Percentiles rank a stretch among this genome's conserved stretches.
Conservation (phyloP, 352 stramenopile species). For the Phytophthora vignae region DNA sequence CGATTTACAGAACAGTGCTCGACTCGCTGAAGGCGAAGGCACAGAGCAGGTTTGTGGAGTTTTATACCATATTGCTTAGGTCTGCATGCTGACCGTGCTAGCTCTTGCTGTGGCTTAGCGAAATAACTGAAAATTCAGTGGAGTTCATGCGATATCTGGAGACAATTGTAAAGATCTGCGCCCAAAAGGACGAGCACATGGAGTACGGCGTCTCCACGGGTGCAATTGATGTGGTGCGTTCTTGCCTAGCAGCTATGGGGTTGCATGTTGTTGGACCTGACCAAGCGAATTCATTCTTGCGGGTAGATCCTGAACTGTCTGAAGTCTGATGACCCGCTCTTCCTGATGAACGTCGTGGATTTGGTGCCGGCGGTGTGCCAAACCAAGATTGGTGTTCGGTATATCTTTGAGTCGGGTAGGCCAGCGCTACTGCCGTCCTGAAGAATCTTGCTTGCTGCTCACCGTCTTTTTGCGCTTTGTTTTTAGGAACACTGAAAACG, state of each 20-base stretch:
- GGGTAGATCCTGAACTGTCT: constrained; percentile 74
- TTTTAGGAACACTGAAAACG: constrained; percentile 68
- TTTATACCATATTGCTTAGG: neutral
- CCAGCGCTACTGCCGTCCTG: neutral
- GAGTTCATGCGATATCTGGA: constrained; percentile 86
- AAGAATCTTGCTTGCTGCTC: constrained; percentile 1
- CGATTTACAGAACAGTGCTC: constrained; percentile 59
- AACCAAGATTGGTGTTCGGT: constrained; percentile 65
- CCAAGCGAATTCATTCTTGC: constrained; percentile 13
- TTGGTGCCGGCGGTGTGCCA: constrained; percentile 76
- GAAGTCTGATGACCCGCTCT: constrained; percentile 79
- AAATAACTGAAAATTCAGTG: constrained; percentile 59
- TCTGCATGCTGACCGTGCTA: neutral
- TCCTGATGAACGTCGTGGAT: constrained; percentile 88
- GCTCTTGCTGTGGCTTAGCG: constrained; percentile 33
- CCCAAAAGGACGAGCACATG: constrained; percentile 66
- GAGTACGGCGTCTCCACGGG: constrained; percentile 58
- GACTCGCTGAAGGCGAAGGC: constrained; percentile 56
- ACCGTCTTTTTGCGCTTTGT: neutral
- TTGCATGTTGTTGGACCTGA: constrained; percentile 1
- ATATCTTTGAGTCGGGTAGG: constrained; percentile 86
- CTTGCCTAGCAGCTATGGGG: neutral
- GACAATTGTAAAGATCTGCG: constrained; percentile 68
- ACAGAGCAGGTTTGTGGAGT: constrained; percentile 53
- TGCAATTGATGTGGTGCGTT: constrained; percentile 53